Conservation (phyloP, 441 rosid species). For the Capsella rubella region DNA sequence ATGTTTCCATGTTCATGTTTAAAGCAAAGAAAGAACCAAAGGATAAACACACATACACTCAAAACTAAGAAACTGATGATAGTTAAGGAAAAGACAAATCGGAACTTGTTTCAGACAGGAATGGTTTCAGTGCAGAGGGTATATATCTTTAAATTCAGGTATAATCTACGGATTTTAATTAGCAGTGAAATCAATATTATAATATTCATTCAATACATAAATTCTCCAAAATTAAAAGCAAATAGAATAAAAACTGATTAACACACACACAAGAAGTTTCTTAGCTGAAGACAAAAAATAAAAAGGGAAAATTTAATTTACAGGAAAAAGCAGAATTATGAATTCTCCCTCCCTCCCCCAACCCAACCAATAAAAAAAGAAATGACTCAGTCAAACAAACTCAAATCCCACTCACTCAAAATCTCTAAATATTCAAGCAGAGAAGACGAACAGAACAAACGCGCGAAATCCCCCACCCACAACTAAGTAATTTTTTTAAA, state of each 20-base stretch:
- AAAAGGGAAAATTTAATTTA: constrained; percentile 18
- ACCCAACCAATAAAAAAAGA: constrained; percentile 33
- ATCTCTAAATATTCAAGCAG: constrained; percentile 38
- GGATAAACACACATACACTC: background rate
- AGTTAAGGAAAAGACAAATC: constrained; percentile 62
- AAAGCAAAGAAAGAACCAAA: constrained; percentile 3
- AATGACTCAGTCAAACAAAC: constrained; percentile 56
- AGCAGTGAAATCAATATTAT: constrained; percentile 44
- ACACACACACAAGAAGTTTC: constrained; percentile 48
- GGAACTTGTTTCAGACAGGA: constrained; percentile 55
- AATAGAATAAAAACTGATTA: constrained; percentile 32
- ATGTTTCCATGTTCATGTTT: constrained; percentile 32
- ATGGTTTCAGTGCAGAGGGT: constrained; percentile 44
- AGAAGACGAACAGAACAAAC: constrained; percentile 42
- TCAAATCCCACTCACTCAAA: constrained; percentile 44
- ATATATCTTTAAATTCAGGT: constrained; percentile 46
- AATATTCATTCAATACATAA: constrained; percentile 32
- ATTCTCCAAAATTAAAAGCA: constrained; percentile 24
- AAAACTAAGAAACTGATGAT: constrained; percentile 3
- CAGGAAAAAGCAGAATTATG: constrained; percentile 36
- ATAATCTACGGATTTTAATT: constrained; percentile 40
- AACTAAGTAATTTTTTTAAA: background rate
- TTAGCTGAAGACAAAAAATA: constrained; percentile 10
- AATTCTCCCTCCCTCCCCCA: constrained; percentile 11
- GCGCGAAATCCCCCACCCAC: constrained; percentile 53